A percentile compares a stretch with the other conserved stretches of the same genome.
Evolutionary conservation across 2,329 filamentous ascomycete genomes (phyloP).

Genomic region (Talaromyces sp.): DNA sequence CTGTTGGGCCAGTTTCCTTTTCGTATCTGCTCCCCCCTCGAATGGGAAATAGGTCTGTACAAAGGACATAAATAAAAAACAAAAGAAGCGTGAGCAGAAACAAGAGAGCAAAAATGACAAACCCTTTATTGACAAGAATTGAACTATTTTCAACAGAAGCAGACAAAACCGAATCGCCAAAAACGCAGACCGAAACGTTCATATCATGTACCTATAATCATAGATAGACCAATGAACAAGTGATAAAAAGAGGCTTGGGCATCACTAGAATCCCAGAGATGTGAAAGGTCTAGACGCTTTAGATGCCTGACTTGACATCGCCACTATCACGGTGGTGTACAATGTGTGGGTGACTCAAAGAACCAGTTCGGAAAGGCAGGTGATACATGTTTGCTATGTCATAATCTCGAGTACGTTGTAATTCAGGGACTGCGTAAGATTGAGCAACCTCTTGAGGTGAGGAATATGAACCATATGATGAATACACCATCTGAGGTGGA

Average conservation of each 20-base stretch:
- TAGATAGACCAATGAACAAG: background rate
- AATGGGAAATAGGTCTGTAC: background rate
- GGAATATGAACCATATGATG: conserved; percentile 24
- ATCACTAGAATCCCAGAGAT: background rate
- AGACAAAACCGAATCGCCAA: background rate
- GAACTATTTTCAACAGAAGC: background rate
- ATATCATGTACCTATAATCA: background rate
- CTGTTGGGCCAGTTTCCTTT: conserved; percentile 11
- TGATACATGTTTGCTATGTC: conserved; percentile 11
- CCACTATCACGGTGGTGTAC: conserved; percentile 8
- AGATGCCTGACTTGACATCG: background rate
- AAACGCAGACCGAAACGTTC: conserved; percentile 2
- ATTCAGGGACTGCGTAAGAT: conserved; percentile 15
- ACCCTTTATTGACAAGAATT: background rate
- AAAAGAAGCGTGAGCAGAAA: background rate
- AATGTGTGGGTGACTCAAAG: conserved; percentile 28
- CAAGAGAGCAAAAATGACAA: background rate
- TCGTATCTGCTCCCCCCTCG: background rate
- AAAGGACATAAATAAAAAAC: background rate
- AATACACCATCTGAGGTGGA: conserved; percentile 28
- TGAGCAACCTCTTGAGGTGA: conserved; percentile 21
- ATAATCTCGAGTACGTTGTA: conserved; percentile 9
- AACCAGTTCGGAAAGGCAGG: conserved; percentile 31
- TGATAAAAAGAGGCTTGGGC: background rate
- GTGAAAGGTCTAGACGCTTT: background rate